Evolutionary conservation across 169 alveolate genomes (phyloP).

Genomic region (Eimeria tenella): DNA sequence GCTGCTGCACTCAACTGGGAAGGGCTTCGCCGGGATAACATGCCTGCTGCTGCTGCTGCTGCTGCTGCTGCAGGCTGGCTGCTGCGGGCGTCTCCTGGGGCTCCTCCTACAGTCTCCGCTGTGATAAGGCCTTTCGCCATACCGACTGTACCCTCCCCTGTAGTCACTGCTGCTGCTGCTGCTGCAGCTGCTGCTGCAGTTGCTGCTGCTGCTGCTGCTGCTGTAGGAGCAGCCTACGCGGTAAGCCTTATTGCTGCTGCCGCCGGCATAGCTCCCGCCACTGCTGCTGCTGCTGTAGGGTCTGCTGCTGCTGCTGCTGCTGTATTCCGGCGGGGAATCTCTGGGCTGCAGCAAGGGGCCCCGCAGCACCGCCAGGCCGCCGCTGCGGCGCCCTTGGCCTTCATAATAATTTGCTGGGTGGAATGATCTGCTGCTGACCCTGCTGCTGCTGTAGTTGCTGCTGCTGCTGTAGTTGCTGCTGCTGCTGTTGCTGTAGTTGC

Average conservation of each 20-base stretch:
- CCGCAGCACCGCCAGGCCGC: not conserved
- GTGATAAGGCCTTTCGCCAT: not conserved
- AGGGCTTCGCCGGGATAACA: not conserved
- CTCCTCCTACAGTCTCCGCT: not conserved
- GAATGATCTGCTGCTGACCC: not conserved
- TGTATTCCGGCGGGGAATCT: not conserved
- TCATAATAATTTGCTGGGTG: not conserved
- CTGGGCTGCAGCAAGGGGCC: not conserved
- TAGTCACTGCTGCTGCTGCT: constrained; percentile 26
- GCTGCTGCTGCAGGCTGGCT: not conserved
- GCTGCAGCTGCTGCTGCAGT: not conserved
- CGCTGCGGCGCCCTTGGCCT: not conserved
- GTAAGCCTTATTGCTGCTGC: not conserved
- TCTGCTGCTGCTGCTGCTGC: constrained; percentile 36
- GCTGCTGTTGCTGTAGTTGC: not conserved
- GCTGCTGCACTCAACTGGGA: no score
- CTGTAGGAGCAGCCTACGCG: not conserved
- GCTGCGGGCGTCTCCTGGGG: not conserved
- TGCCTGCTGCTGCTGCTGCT: constrained; percentile 6
- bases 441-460: constrained; percentile 17
- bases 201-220: constrained; percentile 40
- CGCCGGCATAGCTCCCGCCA: not conserved
- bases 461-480: not conserved
- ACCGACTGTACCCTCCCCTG: not conserved
- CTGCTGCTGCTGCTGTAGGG: not conserved